Percentiles rank a stretch among this genome's conserved stretches.
Conservation (phyloP, 164 flowering plant species). For the Piper betle region DNA sequence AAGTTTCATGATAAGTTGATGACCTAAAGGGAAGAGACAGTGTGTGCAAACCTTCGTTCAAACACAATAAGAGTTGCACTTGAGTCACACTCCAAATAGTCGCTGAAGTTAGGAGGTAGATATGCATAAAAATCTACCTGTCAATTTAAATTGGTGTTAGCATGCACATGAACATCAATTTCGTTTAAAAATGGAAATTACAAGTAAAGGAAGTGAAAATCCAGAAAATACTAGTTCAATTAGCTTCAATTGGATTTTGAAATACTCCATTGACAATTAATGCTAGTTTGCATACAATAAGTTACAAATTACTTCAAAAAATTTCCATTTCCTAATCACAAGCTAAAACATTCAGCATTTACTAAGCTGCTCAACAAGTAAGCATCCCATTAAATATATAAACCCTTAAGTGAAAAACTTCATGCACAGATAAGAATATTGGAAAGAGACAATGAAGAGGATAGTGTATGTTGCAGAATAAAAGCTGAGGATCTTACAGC, state of each 20-base stretch:
- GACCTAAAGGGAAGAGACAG: background rate
- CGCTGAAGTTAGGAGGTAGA: conserved; percentile 65
- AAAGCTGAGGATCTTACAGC: conserved; percentile 22
- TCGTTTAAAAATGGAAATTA: background rate
- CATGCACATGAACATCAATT: background rate
- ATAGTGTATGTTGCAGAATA: too few species aligned
- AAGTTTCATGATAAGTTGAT: background rate
- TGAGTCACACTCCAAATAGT: conserved; percentile 40
- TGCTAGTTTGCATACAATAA: background rate
- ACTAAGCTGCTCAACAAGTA: background rate
- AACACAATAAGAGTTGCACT: conserved; percentile 65
- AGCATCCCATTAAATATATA: too few species aligned
- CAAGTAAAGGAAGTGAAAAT: background rate
- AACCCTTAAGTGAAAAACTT: background rate
- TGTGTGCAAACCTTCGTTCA: conserved; percentile 51
- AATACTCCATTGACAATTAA: too few species aligned
- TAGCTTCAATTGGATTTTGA: background rate
- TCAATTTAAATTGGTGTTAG: conserved; percentile 1
- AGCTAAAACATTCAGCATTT: background rate
- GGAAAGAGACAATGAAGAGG: background rate
- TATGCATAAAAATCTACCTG: conserved; percentile 95
- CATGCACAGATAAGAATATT: background rate
- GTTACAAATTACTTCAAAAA: too few species aligned
- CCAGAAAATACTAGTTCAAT: background rate
- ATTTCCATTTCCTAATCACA: background rate